Evolutionary conservation across 2,329 filamentous ascomycete species (phyloP).

Genomic region (Clarireedia hainanense): DNA sequence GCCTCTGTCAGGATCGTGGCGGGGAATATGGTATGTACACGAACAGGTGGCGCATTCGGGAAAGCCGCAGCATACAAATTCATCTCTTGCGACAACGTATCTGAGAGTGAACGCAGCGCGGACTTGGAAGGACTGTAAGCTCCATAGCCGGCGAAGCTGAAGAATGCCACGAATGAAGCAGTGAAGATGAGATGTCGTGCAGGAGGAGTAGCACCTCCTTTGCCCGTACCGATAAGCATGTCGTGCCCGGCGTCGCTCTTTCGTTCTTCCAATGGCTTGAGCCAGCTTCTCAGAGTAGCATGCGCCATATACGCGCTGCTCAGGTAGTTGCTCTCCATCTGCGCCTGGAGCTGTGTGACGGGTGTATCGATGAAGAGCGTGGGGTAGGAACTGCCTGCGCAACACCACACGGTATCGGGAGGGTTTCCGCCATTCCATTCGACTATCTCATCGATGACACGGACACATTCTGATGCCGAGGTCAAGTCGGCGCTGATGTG

Average conservation of each 20-base stretch:
- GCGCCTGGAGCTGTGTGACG: constrained; percentile 55
- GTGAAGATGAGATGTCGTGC: constrained; percentile 74
- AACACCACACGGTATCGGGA: constrained; percentile 83
- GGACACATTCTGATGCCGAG: background rate
- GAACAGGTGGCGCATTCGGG: constrained; percentile 39
- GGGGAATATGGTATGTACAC: constrained; percentile 30
- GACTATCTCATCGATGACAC: constrained; percentile 59
- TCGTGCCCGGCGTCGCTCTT: constrained; percentile 24
- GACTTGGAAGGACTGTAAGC: constrained; percentile 78
- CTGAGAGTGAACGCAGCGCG: constrained; percentile 72
- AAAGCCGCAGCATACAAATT: constrained; percentile 72
- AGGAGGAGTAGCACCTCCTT: background rate
- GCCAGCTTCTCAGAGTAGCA: constrained; percentile 69
- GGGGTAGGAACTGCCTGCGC: constrained; percentile 67
- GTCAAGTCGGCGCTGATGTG: constrained; percentile 1
- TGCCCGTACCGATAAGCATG: background rate
- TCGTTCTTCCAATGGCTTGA: constrained; percentile 37
- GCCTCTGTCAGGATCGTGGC: constrained; percentile 77
- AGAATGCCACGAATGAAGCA: constrained; percentile 64
- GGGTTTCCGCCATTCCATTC: constrained; percentile 65
- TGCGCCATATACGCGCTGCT: constrained; percentile 77
- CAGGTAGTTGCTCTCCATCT: constrained; percentile 91
- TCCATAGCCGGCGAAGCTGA: constrained; percentile 69
- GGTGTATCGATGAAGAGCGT: constrained; percentile 69
- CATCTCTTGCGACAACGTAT: constrained; percentile 74